Evolutionary conservation across 768 basidiomycete species (phyloP).

Genomic region (Sistotremastrum suecicum): DNA sequence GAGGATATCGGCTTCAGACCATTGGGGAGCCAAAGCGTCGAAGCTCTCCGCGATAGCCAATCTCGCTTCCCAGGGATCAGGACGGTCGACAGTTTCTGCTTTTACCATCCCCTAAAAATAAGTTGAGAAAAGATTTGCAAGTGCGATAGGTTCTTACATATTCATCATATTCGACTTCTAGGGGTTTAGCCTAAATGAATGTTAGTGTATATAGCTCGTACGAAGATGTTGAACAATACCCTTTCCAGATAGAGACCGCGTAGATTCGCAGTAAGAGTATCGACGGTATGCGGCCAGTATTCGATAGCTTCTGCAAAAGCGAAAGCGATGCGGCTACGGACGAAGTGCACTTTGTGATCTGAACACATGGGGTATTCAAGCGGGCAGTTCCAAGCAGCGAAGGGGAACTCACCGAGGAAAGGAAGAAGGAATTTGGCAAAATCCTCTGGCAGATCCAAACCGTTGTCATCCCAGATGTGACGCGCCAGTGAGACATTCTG

Average conservation of each 20-base stretch:
- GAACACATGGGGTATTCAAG: not conserved
- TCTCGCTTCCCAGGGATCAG: constrained; percentile 81
- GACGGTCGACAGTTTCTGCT: constrained; percentile 66
- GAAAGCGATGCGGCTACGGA: constrained; percentile 53
- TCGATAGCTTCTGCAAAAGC: constrained; percentile 69
- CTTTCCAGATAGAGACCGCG: constrained; percentile 75
- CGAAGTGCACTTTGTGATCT: constrained; percentile 75
- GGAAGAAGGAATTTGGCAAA: constrained; percentile 43
- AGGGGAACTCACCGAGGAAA: constrained; percentile 46
- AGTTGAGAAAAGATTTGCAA: not conserved
- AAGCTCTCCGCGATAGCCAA: constrained; percentile 61
- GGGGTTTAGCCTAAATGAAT: constrained; percentile 51
- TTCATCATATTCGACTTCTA: constrained; percentile 86
- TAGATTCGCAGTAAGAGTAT: constrained; percentile 26
- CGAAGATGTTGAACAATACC: constrained; percentile 21
- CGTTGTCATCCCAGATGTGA: constrained; percentile 92
- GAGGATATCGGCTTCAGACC: constrained; percentile 45
- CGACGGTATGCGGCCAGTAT: constrained; percentile 52
- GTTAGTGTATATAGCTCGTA: not conserved
- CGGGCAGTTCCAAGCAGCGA: not conserved
- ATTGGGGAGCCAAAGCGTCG: constrained; percentile 48
- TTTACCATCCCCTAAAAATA: constrained; percentile 80
- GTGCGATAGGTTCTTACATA: constrained; percentile 43
- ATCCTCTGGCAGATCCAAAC: constrained; percentile 66
- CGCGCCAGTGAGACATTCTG: constrained; percentile 74